Percentiles rank a stretch among this genome's conserved stretches.
These are phyloP conservation scores for Aphanomyces euteiches DNA, from an alignment of 352 stramenopile species.

Conservation along the genomic window DNA sequence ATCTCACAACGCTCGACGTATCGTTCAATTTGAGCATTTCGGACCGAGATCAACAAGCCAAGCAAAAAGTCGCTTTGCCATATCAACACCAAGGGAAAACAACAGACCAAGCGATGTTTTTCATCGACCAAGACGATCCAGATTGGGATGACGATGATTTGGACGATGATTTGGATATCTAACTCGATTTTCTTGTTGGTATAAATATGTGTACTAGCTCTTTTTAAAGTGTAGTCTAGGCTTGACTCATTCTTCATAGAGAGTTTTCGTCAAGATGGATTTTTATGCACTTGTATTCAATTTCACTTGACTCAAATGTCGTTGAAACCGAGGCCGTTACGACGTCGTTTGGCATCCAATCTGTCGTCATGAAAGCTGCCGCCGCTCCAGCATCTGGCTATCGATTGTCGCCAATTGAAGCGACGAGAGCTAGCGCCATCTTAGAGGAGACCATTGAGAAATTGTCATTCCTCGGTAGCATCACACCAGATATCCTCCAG, in stretches of 20 bases:
- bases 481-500: slow-evolving; percentile 89
- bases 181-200: slow-evolving; percentile 5
- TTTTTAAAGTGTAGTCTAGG: too few species aligned
- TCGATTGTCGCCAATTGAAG: slow-evolving; percentile 57
- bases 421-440: slow-evolving; percentile 66
- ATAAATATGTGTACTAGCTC: not conserved
- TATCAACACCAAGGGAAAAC: slow-evolving; percentile 58
- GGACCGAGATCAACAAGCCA: slow-evolving; percentile 49
- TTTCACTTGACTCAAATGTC: too few species aligned
- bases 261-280: too few species aligned
- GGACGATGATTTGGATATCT: slow-evolving; percentile 58
- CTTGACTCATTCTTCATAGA: too few species aligned
- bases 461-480: slow-evolving; percentile 85
- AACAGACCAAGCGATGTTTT: slow-evolving; percentile 43
- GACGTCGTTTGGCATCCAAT: too few species aligned
- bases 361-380: slow-evolving; percentile 14
- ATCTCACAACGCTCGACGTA: slow-evolving; percentile 36
- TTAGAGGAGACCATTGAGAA: slow-evolving; percentile 90
- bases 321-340: too few species aligned
- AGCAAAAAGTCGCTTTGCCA: slow-evolving; percentile 59
- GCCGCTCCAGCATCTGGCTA: slow-evolving; percentile 6
- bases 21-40: slow-evolving; percentile 74
- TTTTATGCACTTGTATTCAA: too few species aligned
- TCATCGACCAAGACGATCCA: slow-evolving; percentile 76
- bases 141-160: slow-evolving; percentile 67